Evolutionary conservation across 2,329 filamentous ascomycete species (phyloP).

Genomic region (Fusarium sp.): DNA sequence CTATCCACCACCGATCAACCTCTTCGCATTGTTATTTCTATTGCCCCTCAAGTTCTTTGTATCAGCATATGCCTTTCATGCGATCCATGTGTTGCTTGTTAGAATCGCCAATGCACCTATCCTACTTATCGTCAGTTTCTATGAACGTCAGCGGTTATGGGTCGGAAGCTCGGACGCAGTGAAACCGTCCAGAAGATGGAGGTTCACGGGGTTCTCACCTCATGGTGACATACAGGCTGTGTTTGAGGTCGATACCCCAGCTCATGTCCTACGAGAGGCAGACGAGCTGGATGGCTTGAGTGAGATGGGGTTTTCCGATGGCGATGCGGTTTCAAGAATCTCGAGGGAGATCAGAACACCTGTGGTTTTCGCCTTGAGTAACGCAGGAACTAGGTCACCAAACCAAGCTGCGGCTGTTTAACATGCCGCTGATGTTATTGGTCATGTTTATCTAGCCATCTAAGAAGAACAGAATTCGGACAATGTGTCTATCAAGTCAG

Average conservation of each 20-base stretch:
- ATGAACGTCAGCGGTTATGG: conserved; percentile 63
- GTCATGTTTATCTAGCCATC: too few relatives aligned
- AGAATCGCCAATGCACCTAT: conserved; percentile 74
- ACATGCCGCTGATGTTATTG: neutral
- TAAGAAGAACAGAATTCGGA: too few relatives aligned
- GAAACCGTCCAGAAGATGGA: conserved; percentile 46
- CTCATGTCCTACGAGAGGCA: conserved; percentile 9
- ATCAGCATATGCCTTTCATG: conserved; percentile 75
- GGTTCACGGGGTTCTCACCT: conserved; percentile 64
- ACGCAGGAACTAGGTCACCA: conserved; percentile 7
- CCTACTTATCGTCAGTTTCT: conserved; percentile 70
- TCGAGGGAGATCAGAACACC: conserved; percentile 19
- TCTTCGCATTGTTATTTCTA: conserved; percentile 73
- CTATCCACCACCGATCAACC: conserved; percentile 78
- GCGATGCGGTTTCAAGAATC: conserved; percentile 18
- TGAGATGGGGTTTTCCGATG: conserved; percentile 30
- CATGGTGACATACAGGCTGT: conserved; percentile 73
- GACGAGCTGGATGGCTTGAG: conserved; percentile 26
- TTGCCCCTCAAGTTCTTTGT: conserved; percentile 75
- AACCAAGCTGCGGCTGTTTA: neutral
- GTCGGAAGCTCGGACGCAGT: neutral
- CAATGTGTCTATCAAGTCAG: too few relatives aligned
- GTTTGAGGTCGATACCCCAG: conserved; percentile 71
- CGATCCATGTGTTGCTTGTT: conserved; percentile 76
- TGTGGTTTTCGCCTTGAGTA: conserved; percentile 12